These are phyloP conservation scores for Lignosus rhinocerotis DNA, from an alignment of 1,284 basidiomycete genomes.

Conservation along the genomic window DNA sequence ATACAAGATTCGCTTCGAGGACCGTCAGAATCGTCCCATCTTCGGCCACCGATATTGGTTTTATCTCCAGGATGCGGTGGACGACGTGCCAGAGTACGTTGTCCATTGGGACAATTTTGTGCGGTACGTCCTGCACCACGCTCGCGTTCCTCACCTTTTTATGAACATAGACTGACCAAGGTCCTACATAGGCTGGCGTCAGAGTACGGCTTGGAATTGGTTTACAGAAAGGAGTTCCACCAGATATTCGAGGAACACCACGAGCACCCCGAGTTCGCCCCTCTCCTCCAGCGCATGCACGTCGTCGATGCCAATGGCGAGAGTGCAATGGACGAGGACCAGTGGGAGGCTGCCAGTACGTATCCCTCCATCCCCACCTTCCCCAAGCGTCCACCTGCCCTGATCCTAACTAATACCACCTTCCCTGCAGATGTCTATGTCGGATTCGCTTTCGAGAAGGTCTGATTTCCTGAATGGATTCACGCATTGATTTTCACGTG, in stretches of 20 bases:
- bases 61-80: constrained; percentile 92
- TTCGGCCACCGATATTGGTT: constrained; percentile 96
- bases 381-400: constrained; percentile 3
- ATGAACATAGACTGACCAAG: background rate
- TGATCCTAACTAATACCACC: too few species aligned
- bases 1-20: constrained; percentile 87
- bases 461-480: background rate
- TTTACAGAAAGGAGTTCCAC: constrained; percentile 90
- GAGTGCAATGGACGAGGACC: constrained; percentile 88
- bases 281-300: constrained; percentile 83
- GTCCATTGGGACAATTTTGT: constrained; percentile 95
- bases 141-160: background rate
- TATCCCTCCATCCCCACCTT: constrained; percentile 24
- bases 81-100: constrained; percentile 95
- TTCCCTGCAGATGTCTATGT: constrained; percentile 64
- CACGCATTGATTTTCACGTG: background rate
- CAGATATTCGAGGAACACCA: constrained; percentile 81
- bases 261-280: constrained; percentile 74
- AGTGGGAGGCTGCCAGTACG: constrained; percentile 97
- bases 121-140: constrained; percentile 50
- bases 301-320: constrained; percentile 83
- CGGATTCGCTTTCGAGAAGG: constrained; percentile 27
- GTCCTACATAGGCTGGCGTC: constrained; percentile 65
- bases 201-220: constrained; percentile 75
- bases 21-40: constrained; percentile 58